Base-by-base conservation (phyloP, 768 basidiomycete genomes). In the Mrakia frigida region DNA sequence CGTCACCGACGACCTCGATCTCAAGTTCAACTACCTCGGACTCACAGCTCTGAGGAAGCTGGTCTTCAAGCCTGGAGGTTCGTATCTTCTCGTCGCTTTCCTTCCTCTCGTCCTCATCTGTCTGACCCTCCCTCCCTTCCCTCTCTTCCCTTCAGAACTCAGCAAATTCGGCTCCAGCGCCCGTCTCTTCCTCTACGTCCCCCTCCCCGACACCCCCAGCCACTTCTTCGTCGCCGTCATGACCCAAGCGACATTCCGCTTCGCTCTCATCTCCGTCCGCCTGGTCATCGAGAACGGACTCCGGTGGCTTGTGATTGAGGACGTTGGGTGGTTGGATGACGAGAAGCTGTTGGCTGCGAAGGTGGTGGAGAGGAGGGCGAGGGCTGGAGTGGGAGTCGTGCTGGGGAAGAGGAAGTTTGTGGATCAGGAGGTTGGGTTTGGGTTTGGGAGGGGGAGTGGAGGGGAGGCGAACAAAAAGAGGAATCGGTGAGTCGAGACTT, bases 161-260 rank as follows among this genome's bases (percentile, higher is more conserved):
- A 82, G 83, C 28, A 93, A 93, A 81, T 86, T 93, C 70, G 93
- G 94, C 0, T 84, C 87, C 1, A 74, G 80, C 6, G 86, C 87
- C 31, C 88, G 88, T 65, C 88, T 87, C 53, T 87, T 84, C 61
- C 85, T 94, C 35, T 94, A 89, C 82, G 90, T 94, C 78, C 90
- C 91, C 80, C 86, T 95, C 11, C 81, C 89, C 59, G 90, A 88
- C 76, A 93, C 92, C 81, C 89, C 91, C 0, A 87, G 85, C 63
- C 91, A 95, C 81, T 94, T 93, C 82, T 88, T 97, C 56, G 92
- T 93, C 16, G 87, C 95, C 35, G 90, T 93, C 59, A 88, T 94
- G 78, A 89, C 89, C 0, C 90, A 93, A 76, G 86, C 89, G 65
- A 88, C 89, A 71, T 90, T 93, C 80, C 88, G 89, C 67, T 94